Evolutionary conservation across 345 rosid species (phyloP).

Genomic region (Lumnitzera littorea): DNA sequence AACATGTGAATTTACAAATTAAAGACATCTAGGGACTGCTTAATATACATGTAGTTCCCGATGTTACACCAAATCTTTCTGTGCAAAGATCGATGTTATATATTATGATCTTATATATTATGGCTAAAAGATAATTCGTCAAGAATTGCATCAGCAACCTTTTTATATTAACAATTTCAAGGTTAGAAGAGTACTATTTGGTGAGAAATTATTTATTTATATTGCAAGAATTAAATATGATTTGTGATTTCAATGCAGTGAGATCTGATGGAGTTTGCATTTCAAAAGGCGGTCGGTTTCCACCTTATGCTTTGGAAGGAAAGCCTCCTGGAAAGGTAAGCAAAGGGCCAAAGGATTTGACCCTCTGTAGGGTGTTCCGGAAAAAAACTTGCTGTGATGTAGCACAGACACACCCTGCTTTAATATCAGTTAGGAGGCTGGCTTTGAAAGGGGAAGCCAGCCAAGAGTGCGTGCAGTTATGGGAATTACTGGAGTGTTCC

Average conservation of each 20-base stretch:
- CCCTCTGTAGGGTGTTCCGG: conserved; percentile 79
- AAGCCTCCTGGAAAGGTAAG: conserved; percentile 63
- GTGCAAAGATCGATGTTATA: no score
- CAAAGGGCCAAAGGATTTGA: conserved; percentile 69
- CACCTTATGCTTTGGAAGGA: conserved; percentile 65
- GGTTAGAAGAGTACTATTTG: no score
- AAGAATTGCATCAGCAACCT: no score
- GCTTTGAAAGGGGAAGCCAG: conserved; percentile 80
- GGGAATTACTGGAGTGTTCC: conserved; percentile 95
- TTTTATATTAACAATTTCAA: no score
- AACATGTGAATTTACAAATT: no score
- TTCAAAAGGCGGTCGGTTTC: conserved; percentile 86
- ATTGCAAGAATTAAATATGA: no score
- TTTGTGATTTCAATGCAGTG: conserved; percentile 20
- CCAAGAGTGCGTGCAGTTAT: conserved; percentile 64
- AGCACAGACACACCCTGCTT: conserved; percentile 82
- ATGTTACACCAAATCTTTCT: no score
- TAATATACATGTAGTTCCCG: no score
- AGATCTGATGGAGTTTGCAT: conserved; percentile 45
- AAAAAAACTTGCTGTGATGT: conserved; percentile 75
- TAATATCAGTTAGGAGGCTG: conserved; percentile 63
- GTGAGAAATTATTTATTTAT: no score
- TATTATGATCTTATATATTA: no score
- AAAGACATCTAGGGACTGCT: no score
- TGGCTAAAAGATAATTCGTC: no score